phyloP scores from a whole-genome alignment of 352 stramenopile species.

The Pythium utonaiense region DNA sequence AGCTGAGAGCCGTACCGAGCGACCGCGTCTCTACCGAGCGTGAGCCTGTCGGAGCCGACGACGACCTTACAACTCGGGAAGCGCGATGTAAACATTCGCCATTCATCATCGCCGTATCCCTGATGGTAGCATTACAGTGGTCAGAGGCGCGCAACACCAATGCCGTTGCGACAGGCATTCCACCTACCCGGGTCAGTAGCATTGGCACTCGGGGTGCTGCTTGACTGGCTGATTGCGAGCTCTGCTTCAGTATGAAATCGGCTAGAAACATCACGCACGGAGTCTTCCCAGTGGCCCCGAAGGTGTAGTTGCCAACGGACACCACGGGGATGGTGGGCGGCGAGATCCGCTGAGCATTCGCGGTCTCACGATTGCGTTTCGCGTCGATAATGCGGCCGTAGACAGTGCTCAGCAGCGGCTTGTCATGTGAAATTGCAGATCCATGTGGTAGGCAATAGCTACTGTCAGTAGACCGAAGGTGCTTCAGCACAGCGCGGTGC shows the following conservation, averaged over 20 bases:
- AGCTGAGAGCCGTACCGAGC: conserved; percentile 24
- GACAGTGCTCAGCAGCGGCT: conserved; percentile 37
- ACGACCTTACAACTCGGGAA: conserved; percentile 46
- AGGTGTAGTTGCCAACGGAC: conserved; percentile 71
- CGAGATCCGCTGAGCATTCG: conserved; percentile 25
- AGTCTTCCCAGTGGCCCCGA: conserved; percentile 73
- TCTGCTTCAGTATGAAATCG: conserved; percentile 10
- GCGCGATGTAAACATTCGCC: conserved; percentile 43
- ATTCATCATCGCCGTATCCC: conserved; percentile 71
- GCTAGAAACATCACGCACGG: conserved; percentile 49
- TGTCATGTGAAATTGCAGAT: not conserved
- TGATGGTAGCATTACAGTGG: not conserved
- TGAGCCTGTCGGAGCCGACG: conserved; percentile 35
- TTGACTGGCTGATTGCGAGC: conserved; percentile 4
- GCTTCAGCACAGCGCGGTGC: conserved; percentile 29
- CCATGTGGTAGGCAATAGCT: not conserved
- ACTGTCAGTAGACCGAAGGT: conserved; percentile 26
- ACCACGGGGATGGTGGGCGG: conserved; percentile 37
- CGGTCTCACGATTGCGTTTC: conserved; percentile 31
- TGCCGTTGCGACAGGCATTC: no score
- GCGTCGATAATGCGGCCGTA: conserved; percentile 33
- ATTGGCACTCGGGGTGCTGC: conserved; percentile 26
- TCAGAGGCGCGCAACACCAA: no score
- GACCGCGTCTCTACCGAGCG: conserved; percentile 11
- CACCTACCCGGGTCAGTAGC: conserved; percentile 47